Conservation (phyloP, 768 basidiomycete species). For the Hysterangium stoloniferum region DNA sequence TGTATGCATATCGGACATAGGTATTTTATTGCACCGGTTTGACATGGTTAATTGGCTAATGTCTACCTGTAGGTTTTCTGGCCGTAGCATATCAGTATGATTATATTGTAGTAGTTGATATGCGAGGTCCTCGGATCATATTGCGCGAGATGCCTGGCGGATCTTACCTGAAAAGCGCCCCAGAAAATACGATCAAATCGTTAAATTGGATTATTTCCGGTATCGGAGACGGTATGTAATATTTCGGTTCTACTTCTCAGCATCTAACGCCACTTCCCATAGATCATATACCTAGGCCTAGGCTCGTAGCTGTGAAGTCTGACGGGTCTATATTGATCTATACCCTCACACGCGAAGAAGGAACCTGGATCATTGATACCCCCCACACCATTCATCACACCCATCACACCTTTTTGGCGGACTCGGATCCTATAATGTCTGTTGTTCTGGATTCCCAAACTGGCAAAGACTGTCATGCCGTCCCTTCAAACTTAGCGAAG, state of each 20-base stretch:
- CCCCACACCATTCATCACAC: slow-evolving; percentile 23
- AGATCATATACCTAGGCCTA: slow-evolving; percentile 42
- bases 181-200: slow-evolving; percentile 38
- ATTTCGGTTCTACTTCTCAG: neutral
- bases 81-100: slow-evolving; percentile 62
- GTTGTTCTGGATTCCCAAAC: slow-evolving; percentile 49
- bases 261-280: neutral
- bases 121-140: slow-evolving; percentile 67
- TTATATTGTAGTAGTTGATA: slow-evolving; percentile 56
- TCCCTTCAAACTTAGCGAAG: slow-evolving; percentile 19
- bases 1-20: slow-evolving; percentile 62
- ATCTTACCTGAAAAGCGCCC: slow-evolving; percentile 29
- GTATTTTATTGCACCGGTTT: slow-evolving; percentile 28
- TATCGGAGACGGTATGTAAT: slow-evolving; percentile 41
- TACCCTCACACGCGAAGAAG: slow-evolving; percentile 35
- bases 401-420: slow-evolving; percentile 38
- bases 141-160: slow-evolving; percentile 35
- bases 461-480: slow-evolving; percentile 35
- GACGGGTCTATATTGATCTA: slow-evolving; percentile 57
- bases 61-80: slow-evolving; percentile 51
- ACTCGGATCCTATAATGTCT: slow-evolving; percentile 22
- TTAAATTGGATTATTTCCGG: slow-evolving; percentile 63
- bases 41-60: slow-evolving; percentile 6
- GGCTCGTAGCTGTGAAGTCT: slow-evolving; percentile 52
- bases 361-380: slow-evolving; percentile 25